A percentile compares a stretch with the other conserved stretches of the same genome.
These are phyloP conservation scores for Geotrichum klebahnii DNA, from an alignment of 1,139 yeast species.

Conservation along the genomic window DNA sequence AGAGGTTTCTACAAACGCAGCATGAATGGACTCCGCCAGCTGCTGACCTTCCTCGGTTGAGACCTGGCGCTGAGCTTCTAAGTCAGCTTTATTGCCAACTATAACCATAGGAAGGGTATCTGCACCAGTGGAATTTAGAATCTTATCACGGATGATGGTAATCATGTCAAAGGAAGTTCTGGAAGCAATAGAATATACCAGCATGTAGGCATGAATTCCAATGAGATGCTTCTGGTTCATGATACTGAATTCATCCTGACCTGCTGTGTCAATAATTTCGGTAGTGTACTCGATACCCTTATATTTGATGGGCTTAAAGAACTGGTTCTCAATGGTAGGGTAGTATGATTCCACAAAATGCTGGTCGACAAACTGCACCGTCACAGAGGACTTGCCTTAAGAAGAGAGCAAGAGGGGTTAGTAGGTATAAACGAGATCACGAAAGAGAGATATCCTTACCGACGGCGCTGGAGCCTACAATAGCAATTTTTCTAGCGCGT, in stretches of 20 bases:
- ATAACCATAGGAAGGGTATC: constrained; percentile 73
- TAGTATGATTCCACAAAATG: constrained; percentile 87
- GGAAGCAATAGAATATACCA: constrained; percentile 79
- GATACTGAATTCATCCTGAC: constrained; percentile 82
- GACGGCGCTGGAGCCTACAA: constrained; percentile 85
- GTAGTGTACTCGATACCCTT: constrained; percentile 76
- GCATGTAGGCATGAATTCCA: constrained; percentile 79
- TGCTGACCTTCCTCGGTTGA: constrained; percentile 58
- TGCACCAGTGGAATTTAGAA: constrained; percentile 69
- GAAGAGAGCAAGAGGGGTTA: not conserved
- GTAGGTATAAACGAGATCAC: not conserved
- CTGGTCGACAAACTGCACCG: constrained; percentile 81
- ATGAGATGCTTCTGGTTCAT: constrained; percentile 77
- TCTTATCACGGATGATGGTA: constrained; percentile 76
- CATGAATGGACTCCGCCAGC: constrained; percentile 57
- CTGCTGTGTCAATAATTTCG: constrained; percentile 89
- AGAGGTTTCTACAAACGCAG: constrained; percentile 75
- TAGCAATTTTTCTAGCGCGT: constrained; percentile 72
- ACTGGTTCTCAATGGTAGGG: constrained; percentile 90
- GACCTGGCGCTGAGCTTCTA: constrained; percentile 59
- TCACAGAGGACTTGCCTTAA: constrained; percentile 70
- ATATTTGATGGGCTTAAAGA: constrained; percentile 64
- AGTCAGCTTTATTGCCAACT: constrained; percentile 81
- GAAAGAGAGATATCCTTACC: constrained; percentile 42
- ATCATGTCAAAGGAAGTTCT: constrained; percentile 75